A percentile compares a stretch with the other conserved stretches of the same genome.
Evolutionary conservation across 2,329 filamentous ascomycete genomes (phyloP).

Genomic region (Pezicula radicicola): DNA sequence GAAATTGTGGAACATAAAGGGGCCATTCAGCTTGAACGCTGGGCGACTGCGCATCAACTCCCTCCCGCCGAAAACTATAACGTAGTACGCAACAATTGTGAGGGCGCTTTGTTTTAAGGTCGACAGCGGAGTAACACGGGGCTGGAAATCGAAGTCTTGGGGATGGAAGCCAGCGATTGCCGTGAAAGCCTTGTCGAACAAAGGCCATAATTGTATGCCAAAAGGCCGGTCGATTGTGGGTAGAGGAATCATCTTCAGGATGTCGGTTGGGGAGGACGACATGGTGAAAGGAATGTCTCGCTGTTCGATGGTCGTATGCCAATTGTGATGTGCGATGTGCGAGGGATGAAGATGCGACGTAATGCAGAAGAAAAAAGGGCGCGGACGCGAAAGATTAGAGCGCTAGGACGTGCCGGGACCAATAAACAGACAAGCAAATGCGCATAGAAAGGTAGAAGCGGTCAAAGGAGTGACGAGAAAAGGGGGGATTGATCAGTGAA

Average conservation of each 20-base stretch:
- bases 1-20: constrained; percentile 97
- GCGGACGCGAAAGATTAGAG: background rate
- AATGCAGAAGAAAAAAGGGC: background rate
- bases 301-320: background rate
- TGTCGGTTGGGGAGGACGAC: constrained; percentile 17
- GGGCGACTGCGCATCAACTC: constrained; percentile 87
- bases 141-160: constrained; percentile 80
- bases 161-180: constrained; percentile 75
- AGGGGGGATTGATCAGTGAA: background rate
- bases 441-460: background rate
- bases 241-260: constrained; percentile 54
- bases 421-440: background rate
- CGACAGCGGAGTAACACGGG: constrained; percentile 83
- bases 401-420: background rate
- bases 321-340: background rate
- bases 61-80: constrained; percentile 88
- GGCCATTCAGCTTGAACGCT: constrained; percentile 79
- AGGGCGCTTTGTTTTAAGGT: constrained; percentile 80
- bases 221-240: constrained; percentile 91
- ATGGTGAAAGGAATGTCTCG: constrained; percentile 8
- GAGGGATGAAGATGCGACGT: background rate
- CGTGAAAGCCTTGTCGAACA: constrained; percentile 87
- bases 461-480: constrained; percentile 1
- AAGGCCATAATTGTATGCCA: constrained; percentile 86
- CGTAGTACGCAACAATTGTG: constrained; percentile 85